Evolutionary conservation across 140 eudicot genomes (phyloP).

Genomic region (Ambrosia hybrid): DNA sequence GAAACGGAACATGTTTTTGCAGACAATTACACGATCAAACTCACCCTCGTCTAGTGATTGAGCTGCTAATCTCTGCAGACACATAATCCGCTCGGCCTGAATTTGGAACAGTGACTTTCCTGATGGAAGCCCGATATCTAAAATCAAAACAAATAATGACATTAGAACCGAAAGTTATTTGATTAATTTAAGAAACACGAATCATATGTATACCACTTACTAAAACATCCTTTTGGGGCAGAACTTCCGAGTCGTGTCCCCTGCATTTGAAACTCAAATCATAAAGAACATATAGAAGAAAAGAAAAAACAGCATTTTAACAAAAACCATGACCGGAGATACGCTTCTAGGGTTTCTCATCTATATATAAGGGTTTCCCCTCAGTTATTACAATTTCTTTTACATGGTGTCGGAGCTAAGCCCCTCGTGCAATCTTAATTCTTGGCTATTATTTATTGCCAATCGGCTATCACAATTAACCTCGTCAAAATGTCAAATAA

Average conservation of each 20-base stretch:
- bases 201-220: slow-evolving; percentile 49
- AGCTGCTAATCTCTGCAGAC: slow-evolving; percentile 87
- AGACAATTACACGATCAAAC: slow-evolving; percentile 23
- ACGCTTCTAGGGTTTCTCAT: too few species aligned
- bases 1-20: background rate
- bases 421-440: too few species aligned
- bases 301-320: slow-evolving; percentile 2
- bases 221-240: slow-evolving; percentile 97
- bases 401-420: too few species aligned
- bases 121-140: slow-evolving; percentile 98
- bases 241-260: slow-evolving; percentile 98
- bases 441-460: too few species aligned
- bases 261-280: slow-evolving; percentile 45
- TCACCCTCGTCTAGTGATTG: slow-evolving; percentile 74
- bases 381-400: too few species aligned
- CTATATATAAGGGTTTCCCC: too few species aligned
- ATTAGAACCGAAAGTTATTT: background rate
- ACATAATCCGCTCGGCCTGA: slow-evolving; percentile 89
- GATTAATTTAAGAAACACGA: background rate
- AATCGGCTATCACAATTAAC: too few species aligned
- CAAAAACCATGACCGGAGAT: background rate
- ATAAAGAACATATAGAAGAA: background rate
- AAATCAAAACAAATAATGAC: slow-evolving; percentile 20
- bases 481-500: too few species aligned
- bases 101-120: slow-evolving; percentile 98